Evolutionary conservation across 805 yeast species (phyloP).

Genomic region (Zygosaccharomyces lentus): DNA sequence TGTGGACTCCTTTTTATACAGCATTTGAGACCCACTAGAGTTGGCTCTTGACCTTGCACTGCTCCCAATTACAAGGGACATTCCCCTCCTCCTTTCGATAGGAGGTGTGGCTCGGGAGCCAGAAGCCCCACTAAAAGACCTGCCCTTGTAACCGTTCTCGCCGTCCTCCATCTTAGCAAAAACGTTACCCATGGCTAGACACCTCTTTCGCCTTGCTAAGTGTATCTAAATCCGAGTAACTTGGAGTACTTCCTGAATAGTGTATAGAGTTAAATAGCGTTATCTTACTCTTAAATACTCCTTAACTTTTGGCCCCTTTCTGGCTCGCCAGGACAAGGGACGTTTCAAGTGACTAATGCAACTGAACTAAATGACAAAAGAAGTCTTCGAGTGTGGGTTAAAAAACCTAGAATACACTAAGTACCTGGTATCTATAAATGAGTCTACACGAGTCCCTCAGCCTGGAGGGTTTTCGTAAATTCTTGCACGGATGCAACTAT

Average conservation of each 20-base stretch:
- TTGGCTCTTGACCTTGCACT: slow-evolving; percentile 26
- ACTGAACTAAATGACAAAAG: neutral
- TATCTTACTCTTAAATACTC: neutral
- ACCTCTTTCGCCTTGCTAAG: neutral
- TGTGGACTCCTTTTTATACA: slow-evolving; percentile 38
- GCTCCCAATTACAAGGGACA: slow-evolving; percentile 7
- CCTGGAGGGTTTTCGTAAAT: slow-evolving; percentile 15
- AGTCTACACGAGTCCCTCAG: slow-evolving; percentile 15
- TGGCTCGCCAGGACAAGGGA: slow-evolving; percentile 3
- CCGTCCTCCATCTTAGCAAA: slow-evolving; percentile 41
- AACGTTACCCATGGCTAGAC: slow-evolving; percentile 44
- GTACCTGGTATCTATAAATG: neutral
- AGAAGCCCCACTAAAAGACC: slow-evolving; percentile 4
- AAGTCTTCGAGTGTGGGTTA: neutral
- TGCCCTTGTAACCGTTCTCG: slow-evolving; percentile 14
- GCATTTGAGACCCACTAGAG: slow-evolving; percentile 14
- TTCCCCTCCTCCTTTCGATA: slow-evolving; percentile 10
- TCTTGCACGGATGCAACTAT: slow-evolving; percentile 40
- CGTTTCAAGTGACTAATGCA: neutral
- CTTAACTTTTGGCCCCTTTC: neutral
- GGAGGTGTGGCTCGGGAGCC: slow-evolving; percentile 18
- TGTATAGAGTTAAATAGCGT: neutral
- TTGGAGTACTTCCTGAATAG: neutral
- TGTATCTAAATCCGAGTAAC: neutral
- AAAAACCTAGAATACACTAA: neutral